Percentiles rank a stretch among this genome's conserved stretches.
Conservation (phyloP, 2,329 filamentous ascomycete species). For the Dactylellina sp. region DNA sequence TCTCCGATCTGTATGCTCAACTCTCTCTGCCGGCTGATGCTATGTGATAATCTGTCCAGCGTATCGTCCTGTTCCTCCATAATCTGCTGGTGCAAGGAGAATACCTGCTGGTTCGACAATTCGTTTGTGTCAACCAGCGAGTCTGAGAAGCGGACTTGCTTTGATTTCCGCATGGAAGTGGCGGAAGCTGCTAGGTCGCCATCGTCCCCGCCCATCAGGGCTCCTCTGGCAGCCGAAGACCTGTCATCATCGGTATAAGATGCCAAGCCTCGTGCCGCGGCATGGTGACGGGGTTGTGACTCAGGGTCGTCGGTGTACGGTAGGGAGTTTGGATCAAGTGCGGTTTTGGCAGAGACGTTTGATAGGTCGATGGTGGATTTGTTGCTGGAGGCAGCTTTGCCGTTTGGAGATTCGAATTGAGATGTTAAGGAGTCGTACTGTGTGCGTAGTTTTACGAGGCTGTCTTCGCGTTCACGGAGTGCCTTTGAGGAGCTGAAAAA, state of each 20-base stretch:
- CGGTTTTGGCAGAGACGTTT: slow-evolving; percentile 41
- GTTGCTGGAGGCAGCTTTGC: slow-evolving; percentile 17
- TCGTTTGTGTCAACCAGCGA: slow-evolving; percentile 68
- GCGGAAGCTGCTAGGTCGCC: slow-evolving; percentile 60
- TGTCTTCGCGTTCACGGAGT: slow-evolving; percentile 59
- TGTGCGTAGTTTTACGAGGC: slow-evolving; percentile 58
- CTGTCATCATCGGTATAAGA: slow-evolving; percentile 63
- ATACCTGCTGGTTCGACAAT: slow-evolving; percentile 85
- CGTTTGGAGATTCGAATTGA: slow-evolving; percentile 56
- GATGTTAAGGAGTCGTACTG: slow-evolving; percentile 58
- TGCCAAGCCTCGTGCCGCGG: slow-evolving; percentile 68
- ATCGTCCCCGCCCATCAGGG: slow-evolving; percentile 69
- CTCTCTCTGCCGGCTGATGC: slow-evolving; percentile 88
- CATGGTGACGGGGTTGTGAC: slow-evolving; percentile 68
- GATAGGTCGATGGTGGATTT: slow-evolving; percentile 59
- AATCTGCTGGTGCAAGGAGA: slow-evolving; percentile 83
- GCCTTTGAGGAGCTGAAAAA: slow-evolving; percentile 61
- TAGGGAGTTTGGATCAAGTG: slow-evolving; percentile 42
- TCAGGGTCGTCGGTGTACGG: slow-evolving; percentile 49
- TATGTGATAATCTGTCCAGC: slow-evolving; percentile 86
- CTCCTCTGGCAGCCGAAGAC: slow-evolving; percentile 69
- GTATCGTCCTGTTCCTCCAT: slow-evolving; percentile 92
- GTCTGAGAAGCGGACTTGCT: slow-evolving; percentile 71
- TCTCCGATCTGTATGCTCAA: slow-evolving; percentile 95
- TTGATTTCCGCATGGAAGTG: slow-evolving; percentile 58